Base-by-base conservation (phyloP, 495 filamentous ascomycete species). In the Clohesyomyces aquaticus region DNA sequence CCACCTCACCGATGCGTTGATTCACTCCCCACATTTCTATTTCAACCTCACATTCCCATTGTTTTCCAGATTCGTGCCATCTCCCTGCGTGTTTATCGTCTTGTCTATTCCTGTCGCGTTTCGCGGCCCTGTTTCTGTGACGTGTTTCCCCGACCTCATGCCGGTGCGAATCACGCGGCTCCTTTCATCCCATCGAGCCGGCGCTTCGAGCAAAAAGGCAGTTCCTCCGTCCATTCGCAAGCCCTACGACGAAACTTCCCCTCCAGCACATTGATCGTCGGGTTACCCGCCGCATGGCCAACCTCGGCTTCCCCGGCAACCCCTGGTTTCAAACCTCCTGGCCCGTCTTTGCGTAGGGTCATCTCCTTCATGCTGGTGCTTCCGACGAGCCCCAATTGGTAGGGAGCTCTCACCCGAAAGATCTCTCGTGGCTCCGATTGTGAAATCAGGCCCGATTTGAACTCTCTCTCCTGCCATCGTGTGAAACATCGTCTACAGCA, bases 21-120 rank as follows among this genome's bases (percentile, higher is more conserved):
- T 25, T 25, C 26, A n/a, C 51, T 43, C 51, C 50, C 51, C 60
- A 56, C 60, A 63, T 47, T 29, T 63, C 38, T 63, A 63, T 55
- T 63, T 55, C 56, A 19, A 60, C 55, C 55, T 66, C 49, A 55
- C 19, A 3, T 32, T 27, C n/a, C 25, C 18, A 22, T 32, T 27
- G 16, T 45, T 21, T n/a, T n/a, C n/a, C n/a, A n/a, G n/a, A n/a
- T n/a, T n/a, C n/a, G n/a, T n/a, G n/a, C n/a, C n/a, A n/a, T n/a
- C n/a, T n/a, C n/a, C n/a, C n/a, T n/a, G n/a, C n/a, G n/a, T n/a
- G n/a, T n/a, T n/a, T n/a, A n/a, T n/a, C n/a, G n/a, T 26, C 21
- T 27, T 28, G 25, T 25, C 19, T 57, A 27, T 26, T 4, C 16
- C 26, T 16, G 21, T 18, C 54, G 21, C 54, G 52, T 38, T 38